These are phyloP conservation scores for Cardiospermum halicacabum DNA, from an alignment of 345 rosid species.

Conservation along the genomic window DNA sequence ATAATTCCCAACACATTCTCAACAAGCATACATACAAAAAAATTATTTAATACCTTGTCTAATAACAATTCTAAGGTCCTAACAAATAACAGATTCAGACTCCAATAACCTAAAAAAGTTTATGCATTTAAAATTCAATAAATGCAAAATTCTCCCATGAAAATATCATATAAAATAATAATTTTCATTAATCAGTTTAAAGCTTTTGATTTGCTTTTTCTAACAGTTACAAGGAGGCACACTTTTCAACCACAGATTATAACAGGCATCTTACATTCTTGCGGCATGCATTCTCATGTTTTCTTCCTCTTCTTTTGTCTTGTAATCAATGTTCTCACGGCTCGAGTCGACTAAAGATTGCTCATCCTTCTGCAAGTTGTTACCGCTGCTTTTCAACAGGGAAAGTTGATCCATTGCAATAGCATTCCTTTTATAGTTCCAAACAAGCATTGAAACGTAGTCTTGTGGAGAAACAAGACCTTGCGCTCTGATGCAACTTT, in stretches of 20 bases:
- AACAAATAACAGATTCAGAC: too few species aligned
- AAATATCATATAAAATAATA: background rate
- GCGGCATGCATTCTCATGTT: slow-evolving; percentile 38
- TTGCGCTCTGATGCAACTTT: slow-evolving; percentile 51
- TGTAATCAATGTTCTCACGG: slow-evolving; percentile 22
- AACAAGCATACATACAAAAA: too few species aligned
- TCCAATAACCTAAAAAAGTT: too few species aligned
- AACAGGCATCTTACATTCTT: slow-evolving; percentile 29
- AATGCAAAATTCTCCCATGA: background rate
- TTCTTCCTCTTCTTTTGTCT: slow-evolving; percentile 36
- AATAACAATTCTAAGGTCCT: too few species aligned
- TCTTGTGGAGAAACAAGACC: slow-evolving; percentile 94
- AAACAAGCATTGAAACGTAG: slow-evolving; percentile 85
- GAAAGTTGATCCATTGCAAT: slow-evolving; percentile 64
- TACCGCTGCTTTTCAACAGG: slow-evolving; percentile 27
- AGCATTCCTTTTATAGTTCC: slow-evolving; percentile 92
- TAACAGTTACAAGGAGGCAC: background rate
- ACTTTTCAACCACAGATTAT: slow-evolving; percentile 1
- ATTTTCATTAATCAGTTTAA: background rate
- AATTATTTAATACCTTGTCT: too few species aligned
- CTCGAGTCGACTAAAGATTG: slow-evolving; percentile 36
- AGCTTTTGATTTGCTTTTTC: background rate
- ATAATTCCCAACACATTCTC: too few species aligned
- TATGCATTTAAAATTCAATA: background rate
- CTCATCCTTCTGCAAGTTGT: slow-evolving; percentile 25